Conservation (phyloP, 164 flowering plant species). For the Berberis vulgaris region DNA sequence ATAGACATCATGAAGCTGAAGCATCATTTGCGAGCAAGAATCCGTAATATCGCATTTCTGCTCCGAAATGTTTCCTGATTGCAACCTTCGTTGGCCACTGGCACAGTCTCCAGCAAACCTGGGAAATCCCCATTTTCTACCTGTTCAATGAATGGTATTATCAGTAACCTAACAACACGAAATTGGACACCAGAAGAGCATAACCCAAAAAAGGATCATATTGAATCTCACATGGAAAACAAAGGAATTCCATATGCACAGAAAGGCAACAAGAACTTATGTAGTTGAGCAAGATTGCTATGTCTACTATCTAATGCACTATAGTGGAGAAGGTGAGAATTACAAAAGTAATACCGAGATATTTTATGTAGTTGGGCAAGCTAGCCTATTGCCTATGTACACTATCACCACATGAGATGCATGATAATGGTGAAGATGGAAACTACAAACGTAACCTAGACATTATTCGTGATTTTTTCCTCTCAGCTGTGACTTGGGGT, state of each 20-base stretch:
- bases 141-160: constrained; percentile 8
- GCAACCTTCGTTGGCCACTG: constrained; percentile 55
- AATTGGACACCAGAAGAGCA: background rate
- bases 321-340: background rate
- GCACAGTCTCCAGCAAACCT: constrained; percentile 96
- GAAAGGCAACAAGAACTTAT: no score
- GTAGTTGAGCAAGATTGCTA: no score
- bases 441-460: no score
- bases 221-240: background rate
- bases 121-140: constrained; percentile 64
- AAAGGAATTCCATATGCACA: no score
- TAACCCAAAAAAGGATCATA: background rate
- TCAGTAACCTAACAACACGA: background rate
- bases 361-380: no score
- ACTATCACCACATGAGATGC: background rate
- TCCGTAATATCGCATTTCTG: constrained; percentile 75
- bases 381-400: background rate
- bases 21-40: constrained; percentile 92
- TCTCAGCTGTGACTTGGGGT: no score
- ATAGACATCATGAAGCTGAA: constrained; percentile 89
- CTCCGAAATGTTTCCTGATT: constrained; percentile 49
- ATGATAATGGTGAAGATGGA: background rate
- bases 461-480: no score
- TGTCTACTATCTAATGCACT: no score
- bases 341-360: background rate